Evolutionary conservation across 2,329 filamentous ascomycete species (phyloP).

Genomic region (Diplodia scrobiculata): DNA sequence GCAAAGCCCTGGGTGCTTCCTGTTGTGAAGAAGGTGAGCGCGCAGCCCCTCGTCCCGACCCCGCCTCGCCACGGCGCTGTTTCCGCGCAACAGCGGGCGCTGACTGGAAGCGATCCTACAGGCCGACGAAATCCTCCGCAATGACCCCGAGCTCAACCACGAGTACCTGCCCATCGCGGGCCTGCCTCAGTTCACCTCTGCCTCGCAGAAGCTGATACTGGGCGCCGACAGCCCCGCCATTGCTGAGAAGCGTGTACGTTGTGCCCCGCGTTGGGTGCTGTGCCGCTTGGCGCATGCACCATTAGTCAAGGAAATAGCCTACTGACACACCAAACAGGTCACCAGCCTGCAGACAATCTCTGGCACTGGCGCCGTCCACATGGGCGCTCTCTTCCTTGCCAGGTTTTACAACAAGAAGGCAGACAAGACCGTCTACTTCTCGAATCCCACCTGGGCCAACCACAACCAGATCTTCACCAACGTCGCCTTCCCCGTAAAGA

Average conservation of each 20-base stretch:
- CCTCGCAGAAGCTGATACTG: conserved; percentile 87
- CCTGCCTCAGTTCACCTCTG: conserved; percentile 78
- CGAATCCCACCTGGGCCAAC: conserved; percentile 96
- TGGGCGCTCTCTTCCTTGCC: conserved; percentile 89
- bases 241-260: conserved; percentile 71
- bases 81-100: conserved; percentile 6
- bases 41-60: background rate
- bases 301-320: conserved; percentile 24
- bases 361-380: conserved; percentile 90
- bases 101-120: conserved; percentile 45
- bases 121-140: conserved; percentile 87
- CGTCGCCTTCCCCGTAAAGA: conserved; percentile 73
- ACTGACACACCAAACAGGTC: conserved; percentile 49
- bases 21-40: conserved; percentile 86
- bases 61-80: background rate
- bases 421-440: conserved; percentile 80
- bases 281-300: conserved; percentile 1
- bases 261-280: background rate
- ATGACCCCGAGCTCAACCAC: conserved; percentile 90
- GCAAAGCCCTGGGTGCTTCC: conserved; percentile 97
- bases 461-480: conserved; percentile 98
- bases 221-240: conserved; percentile 79
- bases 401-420: conserved; percentile 75
- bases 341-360: conserved; percentile 92
- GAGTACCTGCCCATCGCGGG: conserved; percentile 98